Percentiles rank a stretch among this genome's conserved stretches.
phyloP scores from a whole-genome alignment of 129 eudicot genomes.

The Mikania micrantha region DNA sequence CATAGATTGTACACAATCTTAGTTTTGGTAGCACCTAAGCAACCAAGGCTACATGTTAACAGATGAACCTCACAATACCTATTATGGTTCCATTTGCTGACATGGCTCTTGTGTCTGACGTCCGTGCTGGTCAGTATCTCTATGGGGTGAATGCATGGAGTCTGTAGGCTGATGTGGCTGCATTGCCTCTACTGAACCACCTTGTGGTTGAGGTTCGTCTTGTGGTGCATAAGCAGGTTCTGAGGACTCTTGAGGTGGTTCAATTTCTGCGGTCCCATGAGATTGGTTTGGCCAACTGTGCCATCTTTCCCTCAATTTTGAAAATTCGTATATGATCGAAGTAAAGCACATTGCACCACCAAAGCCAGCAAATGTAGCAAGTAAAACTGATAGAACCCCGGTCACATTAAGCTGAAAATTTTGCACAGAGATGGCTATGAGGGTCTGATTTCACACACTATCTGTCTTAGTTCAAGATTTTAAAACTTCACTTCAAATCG shows the following conservation, averaged over 20 bases:
- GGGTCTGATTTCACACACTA: background rate
- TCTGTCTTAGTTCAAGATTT: background rate
- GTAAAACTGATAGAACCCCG: conserved; percentile 73
- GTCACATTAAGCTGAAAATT: conserved; percentile 55
- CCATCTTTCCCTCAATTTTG: conserved; percentile 48
- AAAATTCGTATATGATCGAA: conserved; percentile 46
- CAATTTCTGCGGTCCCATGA: conserved; percentile 12
- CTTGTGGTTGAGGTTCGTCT: conserved; percentile 26
- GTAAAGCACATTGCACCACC: conserved; percentile 87
- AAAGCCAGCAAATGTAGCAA: conserved; percentile 88
- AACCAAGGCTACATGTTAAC: background rate
- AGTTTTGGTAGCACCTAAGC: background rate
- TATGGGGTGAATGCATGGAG: conserved; percentile 18
- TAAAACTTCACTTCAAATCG: background rate
- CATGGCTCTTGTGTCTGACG: conserved; percentile 8
- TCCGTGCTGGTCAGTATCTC: conserved; percentile 19
- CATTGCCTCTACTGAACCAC: conserved; percentile 20
- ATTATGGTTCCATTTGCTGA: conserved; percentile 11
- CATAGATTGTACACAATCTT: conserved; percentile 8
- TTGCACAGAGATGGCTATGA: conserved; percentile 6
- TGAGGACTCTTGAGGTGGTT: conserved; percentile 24
- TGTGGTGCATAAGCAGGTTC: conserved; percentile 26
- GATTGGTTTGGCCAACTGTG: conserved; percentile 29
- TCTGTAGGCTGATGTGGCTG: conserved; percentile 31
- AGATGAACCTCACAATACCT: background rate